A percentile compares a stretch with the other conserved stretches of the same genome.
Conservation (phyloP, 163 green algal species). For the Scenedesmus sp. region DNA sequence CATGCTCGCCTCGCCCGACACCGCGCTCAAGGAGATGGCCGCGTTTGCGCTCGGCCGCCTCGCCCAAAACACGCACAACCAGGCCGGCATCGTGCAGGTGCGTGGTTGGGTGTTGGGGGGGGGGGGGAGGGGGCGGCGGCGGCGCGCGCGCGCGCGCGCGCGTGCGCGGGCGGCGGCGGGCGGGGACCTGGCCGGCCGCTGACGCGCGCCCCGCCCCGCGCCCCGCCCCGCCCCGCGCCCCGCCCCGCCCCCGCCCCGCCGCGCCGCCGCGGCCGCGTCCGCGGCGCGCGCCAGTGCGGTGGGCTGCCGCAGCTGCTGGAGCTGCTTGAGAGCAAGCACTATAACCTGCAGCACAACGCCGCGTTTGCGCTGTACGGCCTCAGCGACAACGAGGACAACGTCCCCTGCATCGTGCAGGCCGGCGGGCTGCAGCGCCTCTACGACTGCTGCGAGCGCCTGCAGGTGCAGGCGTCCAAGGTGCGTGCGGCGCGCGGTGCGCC, state of each 20-base stretch:
- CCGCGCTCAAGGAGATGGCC: conserved; percentile 95
- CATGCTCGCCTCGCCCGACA: conserved; percentile 88
- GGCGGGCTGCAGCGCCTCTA: conserved; percentile 87
- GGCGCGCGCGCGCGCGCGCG: background rate
- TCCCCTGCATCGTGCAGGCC: conserved; percentile 88
- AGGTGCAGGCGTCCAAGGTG: conserved; percentile 78
- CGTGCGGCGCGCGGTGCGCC: background rate
- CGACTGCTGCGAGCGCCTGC: conserved; percentile 82
- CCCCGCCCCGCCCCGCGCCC: too few species aligned
- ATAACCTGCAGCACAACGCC: conserved; percentile 95
- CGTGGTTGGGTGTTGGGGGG: too few species aligned
- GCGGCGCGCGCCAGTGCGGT: conserved; percentile 65
- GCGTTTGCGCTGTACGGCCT: conserved; percentile 98
- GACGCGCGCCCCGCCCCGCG: too few species aligned
- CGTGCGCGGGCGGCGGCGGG: background rate
- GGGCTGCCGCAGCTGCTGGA: conserved; percentile 91
- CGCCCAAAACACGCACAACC: conserved; percentile 97
- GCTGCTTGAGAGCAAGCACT: conserved; percentile 88
- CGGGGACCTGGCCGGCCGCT: too few species aligned
- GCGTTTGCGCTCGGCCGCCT: conserved; percentile 97
- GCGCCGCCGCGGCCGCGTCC: too few species aligned
- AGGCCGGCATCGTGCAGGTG: conserved; percentile 75
- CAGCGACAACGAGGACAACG: conserved; percentile 98
- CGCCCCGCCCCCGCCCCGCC: too few species aligned
- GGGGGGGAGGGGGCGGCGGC: background rate